phyloP scores from a whole-genome alignment of 306 rosid species.

The Fagus crenata region DNA sequence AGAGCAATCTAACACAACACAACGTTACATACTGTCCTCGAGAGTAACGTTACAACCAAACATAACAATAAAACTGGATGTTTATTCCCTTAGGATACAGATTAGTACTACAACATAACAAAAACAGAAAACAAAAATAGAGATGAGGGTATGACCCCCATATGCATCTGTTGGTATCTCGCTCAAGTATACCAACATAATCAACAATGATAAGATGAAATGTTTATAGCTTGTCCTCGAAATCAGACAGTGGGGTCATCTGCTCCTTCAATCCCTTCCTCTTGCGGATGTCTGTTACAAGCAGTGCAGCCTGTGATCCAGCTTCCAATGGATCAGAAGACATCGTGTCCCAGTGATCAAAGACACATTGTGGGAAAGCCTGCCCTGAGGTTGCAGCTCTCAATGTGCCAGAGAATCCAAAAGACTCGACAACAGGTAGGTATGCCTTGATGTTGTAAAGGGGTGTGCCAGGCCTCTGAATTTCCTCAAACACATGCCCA shows the following conservation, averaged over 20 bases:
- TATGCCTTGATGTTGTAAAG: constrained; percentile 80
- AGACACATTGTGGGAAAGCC: constrained; percentile 91
- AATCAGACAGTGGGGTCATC: constrained; percentile 80
- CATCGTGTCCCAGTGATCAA: constrained; percentile 98
- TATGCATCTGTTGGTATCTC: background rate
- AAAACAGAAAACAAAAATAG: background rate
- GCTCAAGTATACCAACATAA: background rate
- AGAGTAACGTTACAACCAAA: background rate
- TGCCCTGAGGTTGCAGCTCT: constrained; percentile 96
- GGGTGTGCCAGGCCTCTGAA: constrained; percentile 82
- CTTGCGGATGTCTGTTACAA: constrained; percentile 72
- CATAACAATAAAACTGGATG: background rate
- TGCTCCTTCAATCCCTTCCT: constrained; percentile 97
- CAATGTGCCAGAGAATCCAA: constrained; percentile 67
- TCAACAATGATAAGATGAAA: background rate
- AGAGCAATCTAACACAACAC: background rate
- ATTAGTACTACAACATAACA: background rate
- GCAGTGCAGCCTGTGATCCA: constrained; percentile 62
- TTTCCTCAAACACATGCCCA: constrained; percentile 74
- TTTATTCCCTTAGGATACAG: background rate
- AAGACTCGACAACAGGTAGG: constrained; percentile 72
- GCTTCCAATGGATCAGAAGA: constrained; percentile 73
- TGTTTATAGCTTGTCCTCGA: constrained; percentile 66
- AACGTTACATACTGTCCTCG: background rate
- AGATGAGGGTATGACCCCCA: background rate